These are phyloP conservation scores for Calycina herbarum DNA, from an alignment of 2,329 filamentous ascomycete genomes.

Conservation along the genomic window DNA sequence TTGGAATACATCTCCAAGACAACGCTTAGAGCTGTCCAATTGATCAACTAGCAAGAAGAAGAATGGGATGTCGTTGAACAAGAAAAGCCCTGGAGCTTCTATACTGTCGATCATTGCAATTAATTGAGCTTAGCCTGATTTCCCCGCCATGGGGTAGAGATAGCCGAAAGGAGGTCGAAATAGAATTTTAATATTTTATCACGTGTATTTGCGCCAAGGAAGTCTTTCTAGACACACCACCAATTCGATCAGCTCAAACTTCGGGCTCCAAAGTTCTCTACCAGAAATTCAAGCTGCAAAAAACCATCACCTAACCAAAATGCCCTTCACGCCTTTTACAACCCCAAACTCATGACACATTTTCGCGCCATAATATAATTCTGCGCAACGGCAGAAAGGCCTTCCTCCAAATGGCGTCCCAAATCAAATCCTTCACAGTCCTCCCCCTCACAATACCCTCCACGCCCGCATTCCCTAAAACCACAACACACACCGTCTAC, in stretches of 20 bases:
- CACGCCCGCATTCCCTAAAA: conserved; percentile 59
- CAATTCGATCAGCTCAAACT: background rate
- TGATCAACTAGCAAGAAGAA: background rate
- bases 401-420: conserved; percentile 21
- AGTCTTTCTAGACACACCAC: background rate
- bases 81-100: background rate
- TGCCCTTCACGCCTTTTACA: conserved; percentile 10
- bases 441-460: conserved; percentile 35
- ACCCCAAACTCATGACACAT: conserved; percentile 9
- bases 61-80: background rate
- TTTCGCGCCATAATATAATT: conserved; percentile 1
- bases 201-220: background rate
- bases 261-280: background rate
- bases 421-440: conserved; percentile 34
- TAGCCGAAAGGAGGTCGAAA: no score
- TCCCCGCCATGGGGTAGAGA: background rate
- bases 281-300: background rate
- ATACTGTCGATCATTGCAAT: background rate
- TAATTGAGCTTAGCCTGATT: background rate
- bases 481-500: conserved; percentile 79
- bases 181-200: no score
- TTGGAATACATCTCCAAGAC: no score
- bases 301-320: background rate
- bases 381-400: background rate
- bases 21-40: background rate